phyloP scores from a whole-genome alignment of 495 filamentous ascomycete species.

The Cryomyces minteri region DNA sequence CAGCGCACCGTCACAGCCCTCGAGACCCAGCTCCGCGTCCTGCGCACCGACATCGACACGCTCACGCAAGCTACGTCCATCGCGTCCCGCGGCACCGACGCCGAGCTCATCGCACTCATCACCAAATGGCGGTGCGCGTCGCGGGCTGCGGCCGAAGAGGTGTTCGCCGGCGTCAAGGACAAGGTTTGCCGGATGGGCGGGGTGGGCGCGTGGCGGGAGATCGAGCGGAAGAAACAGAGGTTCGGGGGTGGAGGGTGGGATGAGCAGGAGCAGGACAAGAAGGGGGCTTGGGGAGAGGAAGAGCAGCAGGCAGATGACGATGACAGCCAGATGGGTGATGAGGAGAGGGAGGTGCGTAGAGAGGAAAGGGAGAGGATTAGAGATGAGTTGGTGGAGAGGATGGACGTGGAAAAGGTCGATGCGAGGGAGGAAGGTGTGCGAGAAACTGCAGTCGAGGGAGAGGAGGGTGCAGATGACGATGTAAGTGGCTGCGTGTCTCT shows the following conservation, averaged over 20 bases:
- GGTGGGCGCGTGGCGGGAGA: slow-evolving; percentile 32
- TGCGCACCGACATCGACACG: slow-evolving; percentile 24
- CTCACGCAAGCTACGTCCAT: slow-evolving; percentile 31
- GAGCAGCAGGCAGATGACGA: slow-evolving; percentile 23
- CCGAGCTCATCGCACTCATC: slow-evolving; percentile 29
- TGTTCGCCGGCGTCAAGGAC: slow-evolving; percentile 26
- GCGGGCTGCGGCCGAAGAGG: slow-evolving; percentile 26
- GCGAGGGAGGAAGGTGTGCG: neutral
- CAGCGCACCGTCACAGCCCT: neutral
- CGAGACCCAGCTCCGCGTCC: slow-evolving; percentile 4
- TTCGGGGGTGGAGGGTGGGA: slow-evolving; percentile 17
- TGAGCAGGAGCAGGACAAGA: slow-evolving; percentile 14
- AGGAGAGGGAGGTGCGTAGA: slow-evolving; percentile 5
- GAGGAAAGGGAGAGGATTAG: slow-evolving; percentile 6
- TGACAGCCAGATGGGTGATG: slow-evolving; percentile 13
- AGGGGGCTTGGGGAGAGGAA: slow-evolving; percentile 9
- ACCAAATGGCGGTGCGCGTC: slow-evolving; percentile 24
- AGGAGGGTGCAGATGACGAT: slow-evolving; percentile 18
- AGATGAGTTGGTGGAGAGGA: slow-evolving; percentile 3
- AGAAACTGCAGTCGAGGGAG: slow-evolving; percentile 5
- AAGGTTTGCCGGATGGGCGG: slow-evolving; percentile 38
- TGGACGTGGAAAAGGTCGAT: slow-evolving; percentile 1
- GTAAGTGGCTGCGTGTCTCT: slow-evolving; percentile 8
- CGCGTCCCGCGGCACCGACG: slow-evolving; percentile 25
- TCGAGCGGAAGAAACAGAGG: slow-evolving; percentile 21